Evolutionary conservation across 139 green algal species (phyloP), one percentile per base, ranked within the genome.

Genomic region (Asterochloris sp.): DNA sequence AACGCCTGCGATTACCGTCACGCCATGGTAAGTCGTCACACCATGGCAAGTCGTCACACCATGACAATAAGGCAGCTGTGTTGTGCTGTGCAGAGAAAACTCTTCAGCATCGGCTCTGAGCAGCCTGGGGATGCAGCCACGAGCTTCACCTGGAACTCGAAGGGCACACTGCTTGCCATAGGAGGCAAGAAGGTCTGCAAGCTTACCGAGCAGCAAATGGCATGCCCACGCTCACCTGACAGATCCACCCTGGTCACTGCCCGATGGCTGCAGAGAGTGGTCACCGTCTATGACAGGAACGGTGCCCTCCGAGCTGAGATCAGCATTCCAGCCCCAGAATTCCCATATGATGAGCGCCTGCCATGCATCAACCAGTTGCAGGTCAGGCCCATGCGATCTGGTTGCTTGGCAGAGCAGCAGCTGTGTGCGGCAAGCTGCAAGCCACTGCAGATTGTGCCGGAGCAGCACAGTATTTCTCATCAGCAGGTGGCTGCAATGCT

Each of bases 261-360:
- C 29, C 47, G 29, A n/a, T 76, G 23, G 13, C 61, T 83, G 83
- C 91, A 95, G 91, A 84, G 89, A 60, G 89, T 91, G 71, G 82
- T 93, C n/a, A 83, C 83, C 79, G 87, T 95, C 12, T 87, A 91
- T 74, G 90, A 95, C 85, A 85, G 91, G 63, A 92, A 88, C 61
- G 91, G 91, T 10, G 83, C 83, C 21, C 83, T 91, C 21, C 85
- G 82, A 23, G 87, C 90, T 66, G 88, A 94, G 74, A 86, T 95
- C 21, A 87, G 89, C 29, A 69, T 95, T 27, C 88, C 90, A 23
- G 75, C 83, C 2, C 67, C 84, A 62, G 90, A 94, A 27, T 75
- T 89, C 9, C 69, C 89, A 13, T 83, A 89, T n/a, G 73, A 38
- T 62, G 83, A 80, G 73, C 79, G 76, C 79, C 69, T 64, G 76